Evolutionary conservation across 306 rosid species (phyloP).

Genomic region (Cucumis melo): DNA sequence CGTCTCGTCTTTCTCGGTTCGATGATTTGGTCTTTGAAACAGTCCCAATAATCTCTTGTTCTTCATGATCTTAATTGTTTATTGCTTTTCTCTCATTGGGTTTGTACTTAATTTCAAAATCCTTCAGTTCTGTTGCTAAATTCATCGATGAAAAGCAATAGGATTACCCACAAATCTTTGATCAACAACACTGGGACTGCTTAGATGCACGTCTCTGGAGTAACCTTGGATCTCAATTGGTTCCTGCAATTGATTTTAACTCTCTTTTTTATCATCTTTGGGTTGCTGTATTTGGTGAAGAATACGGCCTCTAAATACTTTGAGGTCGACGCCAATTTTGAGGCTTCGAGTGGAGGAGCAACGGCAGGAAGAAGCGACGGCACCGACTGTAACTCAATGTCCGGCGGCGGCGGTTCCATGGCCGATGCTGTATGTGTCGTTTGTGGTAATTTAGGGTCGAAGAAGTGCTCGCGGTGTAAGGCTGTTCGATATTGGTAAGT

Average conservation of each 20-base stretch:
- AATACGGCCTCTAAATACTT: constrained; percentile 83
- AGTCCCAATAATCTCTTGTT: constrained; percentile 8
- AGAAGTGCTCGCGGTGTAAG: constrained; percentile 81
- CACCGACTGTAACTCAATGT: constrained; percentile 38
- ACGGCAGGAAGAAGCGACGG: constrained; percentile 11
- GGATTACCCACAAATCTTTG: constrained; percentile 19
- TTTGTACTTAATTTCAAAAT: not conserved
- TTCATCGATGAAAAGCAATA: constrained; percentile 41
- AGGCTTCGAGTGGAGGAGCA: constrained; percentile 8
- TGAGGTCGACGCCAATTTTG: constrained; percentile 77
- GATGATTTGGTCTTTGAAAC: not conserved
- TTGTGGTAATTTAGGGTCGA: constrained; percentile 32
- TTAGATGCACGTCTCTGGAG: constrained; percentile 83
- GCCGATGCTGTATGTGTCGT: constrained; percentile 34
- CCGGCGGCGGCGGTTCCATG: constrained; percentile 26
- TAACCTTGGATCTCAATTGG: constrained; percentile 78
- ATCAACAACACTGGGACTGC: constrained; percentile 19
- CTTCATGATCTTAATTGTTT: not conserved
- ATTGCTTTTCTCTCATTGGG: not conserved
- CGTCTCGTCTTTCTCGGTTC: not conserved
- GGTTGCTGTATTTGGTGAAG: constrained; percentile 47
- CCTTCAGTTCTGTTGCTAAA: not conserved
- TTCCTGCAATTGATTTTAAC: constrained; percentile 51
- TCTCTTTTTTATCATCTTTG: constrained; percentile 28
- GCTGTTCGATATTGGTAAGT: constrained; percentile 60